Evolutionary conservation across 192 early-diverging fungal species (phyloP).

Genomic region (Polychytrium aggregatum): DNA sequence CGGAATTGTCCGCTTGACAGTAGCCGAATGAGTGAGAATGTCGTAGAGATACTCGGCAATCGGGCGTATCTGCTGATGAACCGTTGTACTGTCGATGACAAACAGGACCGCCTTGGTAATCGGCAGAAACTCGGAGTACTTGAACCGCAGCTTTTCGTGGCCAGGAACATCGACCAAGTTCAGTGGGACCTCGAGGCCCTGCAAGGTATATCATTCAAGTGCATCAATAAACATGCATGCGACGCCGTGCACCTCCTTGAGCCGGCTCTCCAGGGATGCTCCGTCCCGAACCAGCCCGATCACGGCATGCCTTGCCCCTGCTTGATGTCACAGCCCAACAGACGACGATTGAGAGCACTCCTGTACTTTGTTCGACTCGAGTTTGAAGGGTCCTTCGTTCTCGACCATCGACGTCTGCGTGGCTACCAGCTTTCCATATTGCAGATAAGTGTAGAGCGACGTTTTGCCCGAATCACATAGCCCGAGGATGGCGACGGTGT

Average conservation of each 20-base stretch:
- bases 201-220: no score
- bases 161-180: conserved; percentile 71
- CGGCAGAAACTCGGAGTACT: conserved; percentile 56
- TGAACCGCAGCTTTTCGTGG: conserved; percentile 71
- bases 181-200: neutral
- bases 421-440: conserved; percentile 24
- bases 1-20: conserved; percentile 45
- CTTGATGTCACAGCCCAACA: neutral
- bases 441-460: conserved; percentile 32
- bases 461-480: conserved; percentile 31
- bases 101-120: conserved; percentile 62
- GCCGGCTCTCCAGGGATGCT: neutral
- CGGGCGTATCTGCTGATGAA: conserved; percentile 35
- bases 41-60: conserved; percentile 76
- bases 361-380: conserved; percentile 9
- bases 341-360: neutral
- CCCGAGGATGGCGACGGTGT: conserved; percentile 26
- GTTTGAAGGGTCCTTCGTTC: conserved; percentile 46
- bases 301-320: neutral
- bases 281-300: neutral
- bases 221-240: no score
- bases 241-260: neutral
- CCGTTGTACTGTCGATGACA: conserved; percentile 62
- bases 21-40: conserved; percentile 52
- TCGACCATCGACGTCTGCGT: conserved; percentile 64